Evolutionary conservation across 805 yeast genomes (phyloP).

Genomic region (Schwanniomyces vanrijiae): DNA sequence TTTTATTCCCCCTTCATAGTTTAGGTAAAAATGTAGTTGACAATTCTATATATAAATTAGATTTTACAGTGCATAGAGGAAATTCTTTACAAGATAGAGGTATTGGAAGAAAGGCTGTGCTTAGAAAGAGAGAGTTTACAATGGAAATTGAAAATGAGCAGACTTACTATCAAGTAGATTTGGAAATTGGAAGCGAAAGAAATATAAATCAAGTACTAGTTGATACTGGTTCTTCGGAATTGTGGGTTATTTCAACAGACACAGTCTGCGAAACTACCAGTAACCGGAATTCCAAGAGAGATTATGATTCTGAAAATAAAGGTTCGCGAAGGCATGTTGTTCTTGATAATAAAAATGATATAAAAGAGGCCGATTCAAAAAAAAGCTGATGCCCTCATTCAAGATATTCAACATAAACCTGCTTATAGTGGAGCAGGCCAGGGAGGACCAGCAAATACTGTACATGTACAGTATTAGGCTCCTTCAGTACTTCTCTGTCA

Average conservation of each 20-base stretch:
- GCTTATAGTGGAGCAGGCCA: background rate
- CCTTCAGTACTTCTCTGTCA: slow-evolving; percentile 45
- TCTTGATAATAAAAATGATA: slow-evolving; percentile 6
- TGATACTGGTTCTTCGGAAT: slow-evolving; percentile 34
- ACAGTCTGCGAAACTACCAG: slow-evolving; percentile 16
- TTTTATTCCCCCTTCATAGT: no score
- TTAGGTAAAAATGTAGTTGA: no score
- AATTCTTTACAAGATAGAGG: slow-evolving; percentile 8
- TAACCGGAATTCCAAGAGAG: background rate
- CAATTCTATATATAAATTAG: slow-evolving; percentile 8
- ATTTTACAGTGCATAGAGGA: slow-evolving; percentile 21
- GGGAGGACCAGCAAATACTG: slow-evolving; percentile 1
- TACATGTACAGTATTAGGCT: slow-evolving; percentile 45
- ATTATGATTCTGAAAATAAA: background rate
- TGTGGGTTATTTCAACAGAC: slow-evolving; percentile 24
- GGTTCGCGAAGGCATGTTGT: background rate
- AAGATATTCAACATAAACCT: background rate
- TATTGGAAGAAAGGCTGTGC: slow-evolving; percentile 4
- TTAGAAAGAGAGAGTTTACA: slow-evolving; percentile 5
- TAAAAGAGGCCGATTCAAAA: background rate
- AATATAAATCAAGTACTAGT: slow-evolving; percentile 22
- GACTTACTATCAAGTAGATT: slow-evolving; percentile 14
- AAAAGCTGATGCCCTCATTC: background rate
- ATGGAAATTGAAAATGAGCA: slow-evolving; percentile 9
- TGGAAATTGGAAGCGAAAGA: slow-evolving; percentile 19